phyloP scores from a whole-genome alignment of 306 rosid species.

The Cicer cuneatum region DNA sequence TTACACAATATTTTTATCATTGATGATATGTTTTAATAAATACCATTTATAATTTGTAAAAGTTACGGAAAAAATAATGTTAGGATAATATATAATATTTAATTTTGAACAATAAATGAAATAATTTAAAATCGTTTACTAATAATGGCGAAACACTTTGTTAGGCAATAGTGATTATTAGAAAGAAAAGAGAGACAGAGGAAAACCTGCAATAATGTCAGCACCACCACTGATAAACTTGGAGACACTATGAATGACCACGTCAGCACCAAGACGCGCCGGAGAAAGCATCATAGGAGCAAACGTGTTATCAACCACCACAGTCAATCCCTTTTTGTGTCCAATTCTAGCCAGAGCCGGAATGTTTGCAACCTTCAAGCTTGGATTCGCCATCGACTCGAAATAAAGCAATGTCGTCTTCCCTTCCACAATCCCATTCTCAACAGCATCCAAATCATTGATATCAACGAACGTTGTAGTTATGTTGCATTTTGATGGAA shows the following conservation, averaged over 20 bases:
- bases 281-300: conserved; percentile 90
- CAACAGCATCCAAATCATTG: conserved; percentile 56
- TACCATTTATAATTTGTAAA: too few relatives aligned
- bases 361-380: conserved; percentile 69
- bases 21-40: too few relatives aligned
- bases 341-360: conserved; percentile 72
- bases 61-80: too few relatives aligned
- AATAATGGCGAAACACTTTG: too few relatives aligned
- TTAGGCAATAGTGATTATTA: too few relatives aligned
- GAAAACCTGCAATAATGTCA: conserved; percentile 87
- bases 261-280: conserved; percentile 87
- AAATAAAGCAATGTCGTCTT: conserved; percentile 74
- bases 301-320: conserved; percentile 91
- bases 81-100: too few relatives aligned
- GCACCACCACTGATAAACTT: conserved; percentile 94
- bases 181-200: background rate
- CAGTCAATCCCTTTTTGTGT: conserved; percentile 67
- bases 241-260: conserved; percentile 80
- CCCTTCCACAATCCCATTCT: conserved; percentile 64
- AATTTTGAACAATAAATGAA: too few relatives aligned
- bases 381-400: conserved; percentile 78
- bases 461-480: conserved; percentile 72
- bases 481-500: conserved; percentile 62
- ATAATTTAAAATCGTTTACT: too few relatives aligned
- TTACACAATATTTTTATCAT: too few relatives aligned